Base-by-base conservation (phyloP, 1,284 basidiomycete species). In the Exobasidium rhododendri region DNA sequence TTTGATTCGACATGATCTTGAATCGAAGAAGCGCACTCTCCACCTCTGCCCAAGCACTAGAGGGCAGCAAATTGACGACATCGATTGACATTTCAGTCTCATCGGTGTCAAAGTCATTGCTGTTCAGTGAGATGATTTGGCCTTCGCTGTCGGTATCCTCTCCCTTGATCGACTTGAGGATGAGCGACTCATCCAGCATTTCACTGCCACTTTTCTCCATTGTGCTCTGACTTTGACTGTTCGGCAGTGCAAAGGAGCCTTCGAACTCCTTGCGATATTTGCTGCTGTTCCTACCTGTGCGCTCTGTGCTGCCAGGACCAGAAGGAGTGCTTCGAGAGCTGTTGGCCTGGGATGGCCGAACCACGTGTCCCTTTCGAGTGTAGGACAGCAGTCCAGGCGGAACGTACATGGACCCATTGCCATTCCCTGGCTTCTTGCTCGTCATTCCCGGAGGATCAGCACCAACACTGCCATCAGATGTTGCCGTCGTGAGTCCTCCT, bases 21-120 rank as follows among this genome's bases (percentile, higher is more conserved):
- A 75, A 75, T n/a, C 69, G 61, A 22, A 60, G 55, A 4, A 74
- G 61, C 1, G 74, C 69, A 43, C 64, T 65, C 29, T 75, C 72
- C 17, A 75, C 69, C 47, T 75, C 74, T n/a, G 64, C 61, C 74
- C 74, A 75, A 3, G 73, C 73, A 53, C 66, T 69, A 0, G 70
- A 62, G 0, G 73, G 73, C 20, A 75, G 68, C 63, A 72, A 58
- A 44, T n/a, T 51, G 26, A 65, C 66, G 1, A 49, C 63, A 43
- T 73, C 72, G 26, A 32, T 59, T 7, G 70, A 66, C 11, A 30
- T 30, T 20, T 69, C 61, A 11, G 67, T 64, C 30, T 66, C 68
- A 26, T 66, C 49, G 2, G 49, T 57, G 14, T 72, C 68, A 17
- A 47, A 54, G 31, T 44, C 51, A 20, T n/a, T 13, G 31, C 26